Base-by-base conservation (phyloP, 129 eudicot genomes). In the Saussurea involucrata region DNA sequence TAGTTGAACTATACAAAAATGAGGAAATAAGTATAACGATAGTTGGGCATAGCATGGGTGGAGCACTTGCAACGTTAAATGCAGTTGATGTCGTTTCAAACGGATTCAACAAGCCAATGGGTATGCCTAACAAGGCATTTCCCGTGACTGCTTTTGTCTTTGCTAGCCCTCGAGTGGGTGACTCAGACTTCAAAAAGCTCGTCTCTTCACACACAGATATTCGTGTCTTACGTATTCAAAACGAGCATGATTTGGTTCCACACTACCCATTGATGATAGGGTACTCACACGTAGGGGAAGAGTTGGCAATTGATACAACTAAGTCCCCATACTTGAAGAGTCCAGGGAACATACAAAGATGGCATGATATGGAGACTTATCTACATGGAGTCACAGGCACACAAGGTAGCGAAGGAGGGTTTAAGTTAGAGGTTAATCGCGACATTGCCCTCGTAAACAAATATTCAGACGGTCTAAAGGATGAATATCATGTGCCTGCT, bases 381-480 rank as follows among this genome's bases (percentile, higher is more conserved):
- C 27, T 95, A 81, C 98, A 95, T 66, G 98, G 98, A 27, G 89
- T 95, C 20, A 97, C 98, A 1, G 97, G 98, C 20, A 81, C 87
- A n/a, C 92, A 91, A 55, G 96, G 90, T 42, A 40, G 36, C 6
- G 31, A 73, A 66, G 90, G 91, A 24, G 94, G 76, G 61, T 95
- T 95, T 32, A 69, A 83, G 58, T 78, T 91, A 67, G 93, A 46
- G 22, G 86, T 83, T 12, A 58, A 81, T 25, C 85, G 96, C 0
- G 88, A 84, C 68, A 67, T 95, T 32, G 88, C 88, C 4, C 79
- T 95, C 2, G 87, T 91, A 22, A 95, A 95, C 61, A 95, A 95
- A 79, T 66, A 70, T 77, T 0, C 73, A 11, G 92, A 91, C 80
- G 75, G 68, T 22, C 33, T 95, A 74, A 87, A 86, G 73, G 98